Evolutionary conservation across 169 alveolate species (phyloP).

Genomic region (Sarcocystis neurona): DNA sequence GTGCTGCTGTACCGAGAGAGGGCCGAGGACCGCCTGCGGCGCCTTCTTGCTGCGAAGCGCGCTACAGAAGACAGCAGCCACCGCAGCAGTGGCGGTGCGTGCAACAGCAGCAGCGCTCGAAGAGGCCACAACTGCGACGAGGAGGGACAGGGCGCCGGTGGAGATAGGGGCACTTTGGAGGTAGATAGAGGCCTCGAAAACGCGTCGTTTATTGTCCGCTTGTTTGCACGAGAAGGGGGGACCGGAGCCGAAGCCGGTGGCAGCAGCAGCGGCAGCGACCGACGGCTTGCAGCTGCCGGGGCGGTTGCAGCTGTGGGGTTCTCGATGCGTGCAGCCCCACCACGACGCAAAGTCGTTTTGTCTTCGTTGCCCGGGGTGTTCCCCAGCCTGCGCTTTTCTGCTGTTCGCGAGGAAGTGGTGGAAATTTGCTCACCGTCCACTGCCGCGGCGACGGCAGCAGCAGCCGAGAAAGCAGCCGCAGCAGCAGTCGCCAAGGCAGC

Average conservation of each 20-base stretch:
- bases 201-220: background rate
- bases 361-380: constrained; percentile 55
- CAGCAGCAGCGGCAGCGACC: background rate
- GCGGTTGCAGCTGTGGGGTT: background rate
- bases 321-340: background rate
- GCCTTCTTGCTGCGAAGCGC: background rate
- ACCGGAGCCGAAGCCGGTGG: background rate
- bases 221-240: background rate
- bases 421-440: constrained; percentile 30
- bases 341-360: background rate
- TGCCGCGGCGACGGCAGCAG: constrained; percentile 25
- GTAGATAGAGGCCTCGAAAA: too few relatives aligned
- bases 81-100: background rate
- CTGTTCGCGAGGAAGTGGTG: constrained; percentile 61
- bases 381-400: constrained; percentile 32
- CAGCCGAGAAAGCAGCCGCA: background rate
- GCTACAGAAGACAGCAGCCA: background rate
- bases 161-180: constrained; percentile 19
- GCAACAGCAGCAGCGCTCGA: background rate
- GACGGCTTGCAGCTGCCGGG: too few relatives aligned
- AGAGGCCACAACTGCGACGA: background rate
- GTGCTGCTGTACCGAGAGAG: constrained; percentile 44
- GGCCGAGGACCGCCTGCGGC: background rate
- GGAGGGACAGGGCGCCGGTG: background rate
- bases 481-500: background rate